Conservation (phyloP, 306 rosid species). For the Clitoria ternatea region DNA sequence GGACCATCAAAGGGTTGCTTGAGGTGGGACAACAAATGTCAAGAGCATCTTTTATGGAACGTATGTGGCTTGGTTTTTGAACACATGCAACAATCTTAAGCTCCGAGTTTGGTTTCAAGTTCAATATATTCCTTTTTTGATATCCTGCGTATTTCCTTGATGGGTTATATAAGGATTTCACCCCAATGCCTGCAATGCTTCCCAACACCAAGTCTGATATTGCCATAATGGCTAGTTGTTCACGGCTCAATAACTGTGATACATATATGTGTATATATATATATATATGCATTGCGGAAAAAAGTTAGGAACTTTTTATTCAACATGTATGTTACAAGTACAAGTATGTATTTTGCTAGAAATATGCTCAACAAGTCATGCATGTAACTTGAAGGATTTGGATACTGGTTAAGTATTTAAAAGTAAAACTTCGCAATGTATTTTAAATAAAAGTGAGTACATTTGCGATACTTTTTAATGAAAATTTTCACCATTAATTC, state of each 20-base stretch:
- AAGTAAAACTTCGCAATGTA: no score
- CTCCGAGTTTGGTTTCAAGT: constrained; percentile 27
- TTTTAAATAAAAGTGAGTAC: no score
- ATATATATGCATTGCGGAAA: background rate
- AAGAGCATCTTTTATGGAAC: constrained; percentile 17
- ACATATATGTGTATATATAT: no score
- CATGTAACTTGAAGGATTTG: no score
- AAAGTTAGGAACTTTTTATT: background rate
- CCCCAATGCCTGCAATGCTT: constrained; percentile 15
- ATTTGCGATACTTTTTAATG: no score
- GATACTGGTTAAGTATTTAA: no score
- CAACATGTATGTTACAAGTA: background rate
- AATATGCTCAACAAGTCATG: no score
- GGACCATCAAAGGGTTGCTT: constrained; percentile 16
- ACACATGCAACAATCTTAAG: constrained; percentile 34
- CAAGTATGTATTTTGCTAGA: no score
- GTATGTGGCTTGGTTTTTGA: constrained; percentile 26
- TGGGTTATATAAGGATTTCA: constrained; percentile 41
- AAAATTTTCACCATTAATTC: no score
- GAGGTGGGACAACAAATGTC: constrained; percentile 21
- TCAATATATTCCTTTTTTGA: constrained; percentile 28
- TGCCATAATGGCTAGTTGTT: background rate
- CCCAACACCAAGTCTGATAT: constrained; percentile 7
- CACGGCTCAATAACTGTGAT: background rate
- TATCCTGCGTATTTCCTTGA: constrained; percentile 37